Base-by-base conservation (phyloP, 345 rosid species). In the Kernera saxatilis region DNA sequence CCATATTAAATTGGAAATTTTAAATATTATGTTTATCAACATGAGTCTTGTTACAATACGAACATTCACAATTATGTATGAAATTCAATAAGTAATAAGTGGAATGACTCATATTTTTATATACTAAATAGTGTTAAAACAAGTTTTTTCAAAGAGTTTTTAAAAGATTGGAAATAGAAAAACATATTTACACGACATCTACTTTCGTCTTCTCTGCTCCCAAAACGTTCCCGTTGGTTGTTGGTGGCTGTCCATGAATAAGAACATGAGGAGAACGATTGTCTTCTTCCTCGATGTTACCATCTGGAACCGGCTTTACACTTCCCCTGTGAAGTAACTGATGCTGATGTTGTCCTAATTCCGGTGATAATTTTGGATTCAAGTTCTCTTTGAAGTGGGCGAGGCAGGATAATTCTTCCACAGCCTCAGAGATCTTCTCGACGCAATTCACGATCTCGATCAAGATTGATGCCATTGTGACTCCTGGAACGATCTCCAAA, bases 381-480 rank as follows among this genome's bases (percentile, higher is more conserved):
- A 54, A n/a, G 18, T 4, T 36, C 4, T 60, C 75, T 77, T 83
- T 80, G 69, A 92, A 88, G 14, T 74, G 71, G 8, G 95, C 98
- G 37, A 36, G 73, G 17, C n/a, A 33, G 1, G 95, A 79, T 3
- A 92, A 82, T 62, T 86, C 95, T 50, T 68, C 58, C 33, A 82
- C 79, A 6, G 87, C 79, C 39, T 82, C 79, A 8, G 77, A 82
- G 50, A 92, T 80, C 33, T 80, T 78, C 41, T 88, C 88, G 3
- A 81, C 72, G 43, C 76, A 80, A 8, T 71, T 72, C 10, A 79
- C 93, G 3, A 83, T 76, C 22, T 87, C 86, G 4, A 81, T 70
- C 32, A 93, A 64, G 8, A 84, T 61, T 13, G 93, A 87, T 50
- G 86, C 93, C 12, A 86, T 78, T 3, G 92, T 83, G 8, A 84